Percentiles rank a stretch among this genome's conserved stretches.
Evolutionary conservation across 257 asterid species (phyloP).

Genomic region (Avicennia marina): DNA sequence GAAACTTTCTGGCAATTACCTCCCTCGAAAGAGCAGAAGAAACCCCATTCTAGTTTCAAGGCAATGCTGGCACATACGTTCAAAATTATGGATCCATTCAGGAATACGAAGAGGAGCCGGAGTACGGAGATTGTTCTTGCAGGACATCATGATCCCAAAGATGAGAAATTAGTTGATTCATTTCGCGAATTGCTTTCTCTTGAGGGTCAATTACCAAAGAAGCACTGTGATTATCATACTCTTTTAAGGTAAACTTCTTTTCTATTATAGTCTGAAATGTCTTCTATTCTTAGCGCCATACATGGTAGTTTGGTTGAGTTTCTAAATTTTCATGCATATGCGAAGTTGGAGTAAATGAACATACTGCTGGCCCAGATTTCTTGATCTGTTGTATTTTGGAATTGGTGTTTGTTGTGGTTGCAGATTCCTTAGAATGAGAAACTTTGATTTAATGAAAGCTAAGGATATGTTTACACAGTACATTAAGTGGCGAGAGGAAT

Average conservation of each 20-base stretch:
- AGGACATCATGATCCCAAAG: slow-evolving; percentile 49
- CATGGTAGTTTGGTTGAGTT: neutral
- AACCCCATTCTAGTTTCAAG: slow-evolving; percentile 17
- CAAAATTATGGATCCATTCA: slow-evolving; percentile 23
- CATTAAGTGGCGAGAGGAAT: slow-evolving; percentile 70
- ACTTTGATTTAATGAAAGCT: slow-evolving; percentile 49
- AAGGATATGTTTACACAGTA: slow-evolving; percentile 50
- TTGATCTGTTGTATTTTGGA: neutral
- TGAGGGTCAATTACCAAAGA: slow-evolving; percentile 37
- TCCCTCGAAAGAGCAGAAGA: slow-evolving; percentile 20
- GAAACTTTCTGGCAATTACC: slow-evolving; percentile 50
- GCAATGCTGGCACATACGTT: slow-evolving; percentile 30
- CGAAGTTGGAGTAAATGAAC: neutral
- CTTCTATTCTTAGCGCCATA: neutral
- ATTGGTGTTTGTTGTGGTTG: slow-evolving; percentile 9
- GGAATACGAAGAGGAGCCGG: slow-evolving; percentile 27
- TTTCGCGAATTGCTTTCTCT: slow-evolving; percentile 50
- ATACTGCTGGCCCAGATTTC: neutral
- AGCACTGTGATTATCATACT: slow-evolving; percentile 57
- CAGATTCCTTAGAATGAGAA: slow-evolving; percentile 80
- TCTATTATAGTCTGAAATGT: too few relatives aligned
- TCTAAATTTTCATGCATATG: neutral
- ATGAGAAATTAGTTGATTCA: slow-evolving; percentile 43
- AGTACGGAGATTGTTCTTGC: slow-evolving; percentile 28
- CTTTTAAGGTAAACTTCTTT: slow-evolving; percentile 42